phyloP scores from a whole-genome alignment of 495 filamentous ascomycete species.

The Xylaria scruposa region DNA sequence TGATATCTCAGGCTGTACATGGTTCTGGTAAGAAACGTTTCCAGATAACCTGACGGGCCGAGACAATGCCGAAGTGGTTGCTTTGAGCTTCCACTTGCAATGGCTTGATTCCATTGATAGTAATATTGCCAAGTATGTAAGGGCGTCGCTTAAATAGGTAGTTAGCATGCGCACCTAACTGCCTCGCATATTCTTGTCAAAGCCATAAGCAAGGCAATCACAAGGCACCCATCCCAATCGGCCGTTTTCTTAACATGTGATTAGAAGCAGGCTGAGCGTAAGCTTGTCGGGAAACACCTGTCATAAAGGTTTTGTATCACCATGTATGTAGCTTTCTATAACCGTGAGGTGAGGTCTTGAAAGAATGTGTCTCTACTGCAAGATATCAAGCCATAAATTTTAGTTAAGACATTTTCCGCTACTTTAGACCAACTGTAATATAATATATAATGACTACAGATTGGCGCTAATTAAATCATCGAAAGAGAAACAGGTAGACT shows the following conservation, averaged over 20 bases:
- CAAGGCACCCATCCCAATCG: not conserved
- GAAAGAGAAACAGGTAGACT: not conserved
- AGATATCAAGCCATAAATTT: not conserved
- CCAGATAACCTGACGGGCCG: not conserved
- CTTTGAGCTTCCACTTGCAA: not conserved
- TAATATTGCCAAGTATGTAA: slow-evolving; percentile 7
- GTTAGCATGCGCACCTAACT: not conserved
- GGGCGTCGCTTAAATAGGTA: not conserved
- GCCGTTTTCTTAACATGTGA: not conserved
- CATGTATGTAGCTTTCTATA: not conserved
- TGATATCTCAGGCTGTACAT: not conserved
- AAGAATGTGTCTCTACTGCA: not conserved
- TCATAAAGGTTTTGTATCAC: not conserved
- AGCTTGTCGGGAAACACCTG: not conserved
- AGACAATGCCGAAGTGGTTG: slow-evolving; percentile 24
- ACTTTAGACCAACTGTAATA: not conserved
- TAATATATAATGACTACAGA: not conserved
- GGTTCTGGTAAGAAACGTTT: not conserved
- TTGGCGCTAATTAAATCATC: not conserved
- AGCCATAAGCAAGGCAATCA: not conserved
- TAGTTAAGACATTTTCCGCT: not conserved
- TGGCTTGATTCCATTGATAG: not conserved
- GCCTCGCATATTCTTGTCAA: slow-evolving; percentile 4
- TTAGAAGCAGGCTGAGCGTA: not conserved
- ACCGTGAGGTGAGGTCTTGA: not conserved